phyloP scores from a whole-genome alignment of 1,139 yeast species.

The Wickerhamomyces sp. region DNA sequence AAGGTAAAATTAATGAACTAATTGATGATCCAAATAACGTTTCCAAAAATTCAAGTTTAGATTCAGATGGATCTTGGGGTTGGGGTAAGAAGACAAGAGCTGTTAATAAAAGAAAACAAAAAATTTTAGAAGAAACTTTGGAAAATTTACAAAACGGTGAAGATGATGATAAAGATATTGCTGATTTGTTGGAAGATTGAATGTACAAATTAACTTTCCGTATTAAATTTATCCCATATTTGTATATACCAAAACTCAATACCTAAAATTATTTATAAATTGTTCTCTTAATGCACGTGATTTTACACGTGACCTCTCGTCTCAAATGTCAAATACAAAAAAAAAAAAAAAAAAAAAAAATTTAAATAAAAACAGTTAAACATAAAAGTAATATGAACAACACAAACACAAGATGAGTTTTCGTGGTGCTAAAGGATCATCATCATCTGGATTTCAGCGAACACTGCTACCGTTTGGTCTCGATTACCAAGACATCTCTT shows the following conservation, averaged over 20 bases:
- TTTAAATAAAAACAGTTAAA: too few relatives aligned
- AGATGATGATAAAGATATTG: constrained; percentile 65
- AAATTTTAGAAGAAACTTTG: constrained; percentile 43
- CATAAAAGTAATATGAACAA: too few relatives aligned
- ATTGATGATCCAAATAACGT: constrained; percentile 34
- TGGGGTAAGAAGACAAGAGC: constrained; percentile 76
- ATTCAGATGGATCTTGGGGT: constrained; percentile 55
- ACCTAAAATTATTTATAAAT: too few relatives aligned
- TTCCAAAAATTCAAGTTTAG: constrained; percentile 29
- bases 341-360: too few relatives aligned
- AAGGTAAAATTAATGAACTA: constrained; percentile 36
- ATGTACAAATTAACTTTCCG: too few relatives aligned
- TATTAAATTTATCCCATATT: too few relatives aligned
- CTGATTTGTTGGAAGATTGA: constrained; percentile 54
- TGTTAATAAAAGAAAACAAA: constrained; percentile 49
- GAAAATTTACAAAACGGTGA: constrained; percentile 40
- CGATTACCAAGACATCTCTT: constrained; percentile 52
- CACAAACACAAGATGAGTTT: constrained; percentile 38
- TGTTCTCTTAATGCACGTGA: neutral
- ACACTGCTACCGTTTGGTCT: constrained; percentile 59
- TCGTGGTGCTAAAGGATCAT: constrained; percentile 33
- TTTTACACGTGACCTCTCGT: neutral
- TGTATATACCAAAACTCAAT: too few relatives aligned
- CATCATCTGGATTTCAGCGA: constrained; percentile 26
- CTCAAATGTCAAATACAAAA: too few relatives aligned